Evolutionary conservation across 192 early-diverging fungal genomes (phyloP).

Genomic region (Entophlyctis luteolus): DNA sequence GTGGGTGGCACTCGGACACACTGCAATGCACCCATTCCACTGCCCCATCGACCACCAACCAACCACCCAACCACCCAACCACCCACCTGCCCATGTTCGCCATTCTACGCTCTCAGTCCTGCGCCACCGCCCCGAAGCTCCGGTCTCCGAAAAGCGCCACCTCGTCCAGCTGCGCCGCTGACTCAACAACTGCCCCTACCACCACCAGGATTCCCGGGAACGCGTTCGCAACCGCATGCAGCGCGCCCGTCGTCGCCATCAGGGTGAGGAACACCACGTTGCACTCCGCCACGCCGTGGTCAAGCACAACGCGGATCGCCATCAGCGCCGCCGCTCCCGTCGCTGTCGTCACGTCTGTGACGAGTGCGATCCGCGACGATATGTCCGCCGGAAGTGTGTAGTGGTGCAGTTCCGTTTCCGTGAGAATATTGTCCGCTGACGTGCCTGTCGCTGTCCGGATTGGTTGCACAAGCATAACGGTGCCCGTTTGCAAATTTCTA

Average conservation of each 20-base stretch:
- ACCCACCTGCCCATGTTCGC: too few relatives aligned
- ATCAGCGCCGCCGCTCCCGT: constrained; percentile 95
- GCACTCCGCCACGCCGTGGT: constrained; percentile 79
- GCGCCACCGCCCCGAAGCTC: too few relatives aligned
- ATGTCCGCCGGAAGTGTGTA: constrained; percentile 72
- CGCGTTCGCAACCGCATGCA: constrained; percentile 73
- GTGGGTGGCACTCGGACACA: too few relatives aligned
- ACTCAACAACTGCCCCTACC: constrained; percentile 75
- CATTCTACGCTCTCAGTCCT: too few relatives aligned
- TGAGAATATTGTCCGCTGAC: constrained; percentile 22
- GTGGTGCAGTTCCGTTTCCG: constrained; percentile 88
- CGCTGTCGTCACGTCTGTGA: constrained; percentile 85
- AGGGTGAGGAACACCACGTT: constrained; percentile 81
- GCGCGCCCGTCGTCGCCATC: constrained; percentile 71
- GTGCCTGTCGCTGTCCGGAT: background rate
- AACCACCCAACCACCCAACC: too few relatives aligned
- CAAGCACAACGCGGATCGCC: constrained; percentile 88
- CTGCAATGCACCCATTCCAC: too few relatives aligned
- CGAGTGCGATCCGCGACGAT: constrained; percentile 56
- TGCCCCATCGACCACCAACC: too few relatives aligned
- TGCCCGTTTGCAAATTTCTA: constrained; percentile 78
- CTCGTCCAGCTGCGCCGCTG: constrained; percentile 44
- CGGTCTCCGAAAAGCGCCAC: background rate
- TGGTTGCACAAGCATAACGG: constrained; percentile 83
- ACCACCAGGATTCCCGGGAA: constrained; percentile 82